Percentiles rank a stretch among this genome's conserved stretches.
Evolutionary conservation across 495 filamentous ascomycete genomes (phyloP).

Genomic region (Oidiodendron maius): DNA sequence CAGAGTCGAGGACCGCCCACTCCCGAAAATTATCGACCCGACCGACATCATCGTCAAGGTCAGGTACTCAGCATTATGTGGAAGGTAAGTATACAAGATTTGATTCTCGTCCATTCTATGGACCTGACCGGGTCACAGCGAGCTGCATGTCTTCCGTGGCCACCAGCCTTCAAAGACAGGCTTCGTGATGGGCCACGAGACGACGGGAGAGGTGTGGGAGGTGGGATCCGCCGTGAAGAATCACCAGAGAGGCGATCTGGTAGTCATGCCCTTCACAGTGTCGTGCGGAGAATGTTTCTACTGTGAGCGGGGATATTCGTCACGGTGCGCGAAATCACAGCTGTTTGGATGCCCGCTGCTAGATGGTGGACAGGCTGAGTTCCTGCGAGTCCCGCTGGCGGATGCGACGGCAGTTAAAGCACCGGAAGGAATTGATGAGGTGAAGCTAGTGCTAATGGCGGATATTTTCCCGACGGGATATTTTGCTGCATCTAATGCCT

Average conservation of each 20-base stretch:
- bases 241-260: conserved; percentile 67
- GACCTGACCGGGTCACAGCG: conserved; percentile 45
- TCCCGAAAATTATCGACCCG: conserved; percentile 59
- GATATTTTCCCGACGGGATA: conserved; percentile 86
- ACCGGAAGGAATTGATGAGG: conserved; percentile 67
- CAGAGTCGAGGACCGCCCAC: conserved; percentile 57
- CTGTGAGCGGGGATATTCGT: conserved; percentile 75
- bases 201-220: conserved; percentile 69
- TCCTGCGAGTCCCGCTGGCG: conserved; percentile 78
- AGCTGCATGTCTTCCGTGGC: conserved; percentile 86
- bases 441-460: conserved; percentile 81
- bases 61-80: conserved; percentile 79
- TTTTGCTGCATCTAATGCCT: conserved; percentile 82
- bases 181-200: conserved; percentile 71
- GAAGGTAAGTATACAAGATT: conserved; percentile 57
- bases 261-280: conserved; percentile 80
- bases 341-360: conserved; percentile 71
- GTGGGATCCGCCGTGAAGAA: conserved; percentile 61
- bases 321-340: conserved; percentile 67
- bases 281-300: conserved; percentile 90
- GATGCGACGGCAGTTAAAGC: conserved; percentile 77
- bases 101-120: neutral
- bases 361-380: conserved; percentile 90
- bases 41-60: conserved; percentile 85
- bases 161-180: conserved; percentile 59